Conservation (phyloP, 441 rosid species). For the Euphorbia celastroides region DNA sequence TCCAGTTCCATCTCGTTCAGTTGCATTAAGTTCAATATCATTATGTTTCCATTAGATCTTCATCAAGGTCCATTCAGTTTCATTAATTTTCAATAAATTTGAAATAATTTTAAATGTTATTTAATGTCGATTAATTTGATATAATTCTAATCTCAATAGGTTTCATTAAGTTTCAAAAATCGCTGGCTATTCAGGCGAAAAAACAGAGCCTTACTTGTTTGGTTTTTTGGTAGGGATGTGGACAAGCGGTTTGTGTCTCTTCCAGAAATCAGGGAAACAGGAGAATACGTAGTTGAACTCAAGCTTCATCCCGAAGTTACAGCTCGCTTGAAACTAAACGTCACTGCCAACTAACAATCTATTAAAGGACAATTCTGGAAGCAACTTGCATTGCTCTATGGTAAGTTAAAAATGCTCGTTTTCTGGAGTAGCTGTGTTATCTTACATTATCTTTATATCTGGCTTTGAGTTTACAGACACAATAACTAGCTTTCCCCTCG, state of each 20-base stretch:
- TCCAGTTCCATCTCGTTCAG: too few species aligned
- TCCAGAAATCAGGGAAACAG: slow-evolving; percentile 89
- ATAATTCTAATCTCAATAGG: too few species aligned
- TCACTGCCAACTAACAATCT: slow-evolving; percentile 43
- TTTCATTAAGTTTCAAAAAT: too few species aligned
- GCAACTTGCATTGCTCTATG: slow-evolving; percentile 1
- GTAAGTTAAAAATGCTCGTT: slow-evolving; percentile 1
- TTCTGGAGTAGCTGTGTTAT: background rate
- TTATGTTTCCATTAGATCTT: too few species aligned
- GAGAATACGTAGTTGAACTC: slow-evolving; percentile 81
- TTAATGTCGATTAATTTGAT: too few species aligned
- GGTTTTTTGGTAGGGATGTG: slow-evolving; percentile 53
- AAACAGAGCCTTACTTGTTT: too few species aligned
- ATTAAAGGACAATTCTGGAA: background rate
- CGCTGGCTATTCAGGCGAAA: too few species aligned
- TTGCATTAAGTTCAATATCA: too few species aligned
- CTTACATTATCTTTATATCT: background rate
- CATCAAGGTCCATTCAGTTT: too few species aligned
- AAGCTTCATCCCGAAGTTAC: slow-evolving; percentile 93
- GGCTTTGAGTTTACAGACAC: background rate
- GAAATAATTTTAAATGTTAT: too few species aligned
- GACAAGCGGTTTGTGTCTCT: slow-evolving; percentile 70
- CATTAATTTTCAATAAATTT: too few species aligned
- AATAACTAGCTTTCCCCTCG: background rate
- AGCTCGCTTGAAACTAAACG: slow-evolving; percentile 58